Base-by-base conservation (phyloP, 176 grass and related monocot species). In the Cocos nucifera region DNA sequence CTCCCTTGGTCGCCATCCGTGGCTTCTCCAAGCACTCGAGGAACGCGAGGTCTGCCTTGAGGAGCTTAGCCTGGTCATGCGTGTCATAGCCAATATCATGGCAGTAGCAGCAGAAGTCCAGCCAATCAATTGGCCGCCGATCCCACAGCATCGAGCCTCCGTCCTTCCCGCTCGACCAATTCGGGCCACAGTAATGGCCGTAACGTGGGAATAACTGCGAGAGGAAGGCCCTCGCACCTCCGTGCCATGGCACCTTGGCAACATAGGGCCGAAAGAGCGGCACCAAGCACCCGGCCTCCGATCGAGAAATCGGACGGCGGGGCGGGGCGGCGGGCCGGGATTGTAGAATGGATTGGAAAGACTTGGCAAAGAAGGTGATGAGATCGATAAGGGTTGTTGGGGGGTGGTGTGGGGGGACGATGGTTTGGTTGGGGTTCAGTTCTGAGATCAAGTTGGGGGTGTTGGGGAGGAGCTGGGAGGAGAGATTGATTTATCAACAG, bases 31-130 rank as follows among this genome's bases (percentile, higher is more conserved):
- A 77, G 76, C 93, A 98, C 44, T 89, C 70, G 15, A 98, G 87
- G 77, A 92, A 98, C 19, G 88, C 65, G 57, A 98, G 75, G 75
- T 98, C 88, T 49, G 93, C 87, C 67, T 81, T 83, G 59, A 98
- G 82, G 65, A 98, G 87, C 73, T 83, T 75, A 0, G 79, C 88
- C 73, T 98, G 93, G 66, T 98, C 93, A 69, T 92, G 76, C 0
- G 93, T 92, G 67, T 98, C 93, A 71, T 92, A 98, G 19, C 87
- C 87, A 59, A 98, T 98, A 70, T 98, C 88, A 78, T 98, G 93
- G 78, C 93, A 98, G 74, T 92, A 98, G 72, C 93, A 98, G 78
- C 93, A 98, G 69, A 91, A 90, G 70, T 98, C 93, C 27, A 98
- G 78, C 81, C 83, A 89, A 70, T 98, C 88, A 24, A 88, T 75